Evolutionary conservation across 768 basidiomycete species (phyloP), one percentile per base, ranked within the genome.

Genomic region (Neoboletus subvelutipes): DNA sequence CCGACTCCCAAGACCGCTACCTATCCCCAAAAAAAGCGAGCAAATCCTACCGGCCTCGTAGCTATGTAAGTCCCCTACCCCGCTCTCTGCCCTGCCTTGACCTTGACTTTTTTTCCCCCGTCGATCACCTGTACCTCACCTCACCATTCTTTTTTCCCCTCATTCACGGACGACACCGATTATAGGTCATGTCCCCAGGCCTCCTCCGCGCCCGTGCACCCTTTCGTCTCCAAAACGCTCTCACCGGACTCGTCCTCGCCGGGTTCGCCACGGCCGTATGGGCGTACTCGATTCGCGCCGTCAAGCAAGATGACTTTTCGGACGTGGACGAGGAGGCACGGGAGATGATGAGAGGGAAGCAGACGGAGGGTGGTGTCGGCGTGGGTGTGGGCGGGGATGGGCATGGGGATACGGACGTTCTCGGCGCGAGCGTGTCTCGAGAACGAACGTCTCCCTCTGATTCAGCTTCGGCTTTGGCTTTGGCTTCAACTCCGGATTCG

Each of bases 291-390:
- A 96, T 98, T 67, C 83, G 85, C 31, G 94, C 94, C 29, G 94
- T 98, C 54, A 93, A 89, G 67, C 94, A 98, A 67, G 94, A 97
- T 68, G 85, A 89, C 40, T 97, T 96, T 68, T 85, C 88, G 62
- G 92, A 93, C 69, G 79, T 92, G 41, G 90, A 92, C 64, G 88
- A 90, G 59, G 88, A 90, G 67, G 91, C 85, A 29, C 76, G 75
- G 58, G 81, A 81, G 41, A 77, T 87, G 64, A 80, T 76, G 33
- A 70, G 8, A 59, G 69, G 50, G 18, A 39, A 28, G 12, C 12
- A 28, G 26, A 49, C 17, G 17, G 26, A n/a, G 9, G 50, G 37
- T 1, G 29, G 3, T 9, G 18, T 8, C 26, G 28, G 7, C 29
- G 39, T 20, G 15, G n/a, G n/a, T 29, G 18, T 29, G 33, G 13